These are phyloP conservation scores for Mimosa bimucronata DNA, from an alignment of 306 rosid species.

Conservation along the genomic window DNA sequence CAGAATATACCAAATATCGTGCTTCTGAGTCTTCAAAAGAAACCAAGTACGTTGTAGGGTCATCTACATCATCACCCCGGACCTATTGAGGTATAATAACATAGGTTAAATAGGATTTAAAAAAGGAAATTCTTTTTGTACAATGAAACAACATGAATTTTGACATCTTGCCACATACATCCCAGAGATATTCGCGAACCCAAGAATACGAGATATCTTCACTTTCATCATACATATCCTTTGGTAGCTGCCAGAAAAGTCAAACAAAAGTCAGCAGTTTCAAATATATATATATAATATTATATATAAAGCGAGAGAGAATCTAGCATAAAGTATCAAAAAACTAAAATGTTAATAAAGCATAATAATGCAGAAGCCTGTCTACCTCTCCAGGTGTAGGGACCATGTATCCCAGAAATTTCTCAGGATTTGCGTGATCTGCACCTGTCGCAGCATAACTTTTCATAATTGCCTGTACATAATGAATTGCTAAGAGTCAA, in stretches of 20 bases:
- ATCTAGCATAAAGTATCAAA: slow-evolving; percentile 14
- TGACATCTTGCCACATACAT: slow-evolving; percentile 61
- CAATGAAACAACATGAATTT: background rate
- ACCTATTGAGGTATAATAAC: slow-evolving; percentile 50
- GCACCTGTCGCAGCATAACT: slow-evolving; percentile 73
- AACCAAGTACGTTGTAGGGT: slow-evolving; percentile 83
- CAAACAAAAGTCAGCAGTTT: slow-evolving; percentile 25
- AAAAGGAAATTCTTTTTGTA: slow-evolving; percentile 9
- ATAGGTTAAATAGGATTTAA: slow-evolving; percentile 28
- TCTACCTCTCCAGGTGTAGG: slow-evolving; percentile 92
- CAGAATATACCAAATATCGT: slow-evolving; percentile 71
- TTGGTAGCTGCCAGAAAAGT: slow-evolving; percentile 70
- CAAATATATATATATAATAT: background rate
- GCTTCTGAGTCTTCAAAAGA: slow-evolving; percentile 86
- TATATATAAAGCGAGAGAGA: too few relatives aligned
- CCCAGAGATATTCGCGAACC: slow-evolving; percentile 95
- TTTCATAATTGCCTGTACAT: slow-evolving; percentile 84
- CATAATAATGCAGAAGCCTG: slow-evolving; percentile 14
- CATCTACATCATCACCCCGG: slow-evolving; percentile 83
- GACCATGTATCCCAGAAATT: slow-evolving; percentile 92
- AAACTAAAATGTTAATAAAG: slow-evolving; percentile 22
- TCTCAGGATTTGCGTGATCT: slow-evolving; percentile 83
- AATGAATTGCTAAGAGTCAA: slow-evolving; percentile 38
- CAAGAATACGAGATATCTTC: slow-evolving; percentile 84
- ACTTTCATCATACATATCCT: slow-evolving; percentile 81